Conservation (phyloP, 2,329 filamentous ascomycete genomes). For the Colletotrichum godetiae region DNA sequence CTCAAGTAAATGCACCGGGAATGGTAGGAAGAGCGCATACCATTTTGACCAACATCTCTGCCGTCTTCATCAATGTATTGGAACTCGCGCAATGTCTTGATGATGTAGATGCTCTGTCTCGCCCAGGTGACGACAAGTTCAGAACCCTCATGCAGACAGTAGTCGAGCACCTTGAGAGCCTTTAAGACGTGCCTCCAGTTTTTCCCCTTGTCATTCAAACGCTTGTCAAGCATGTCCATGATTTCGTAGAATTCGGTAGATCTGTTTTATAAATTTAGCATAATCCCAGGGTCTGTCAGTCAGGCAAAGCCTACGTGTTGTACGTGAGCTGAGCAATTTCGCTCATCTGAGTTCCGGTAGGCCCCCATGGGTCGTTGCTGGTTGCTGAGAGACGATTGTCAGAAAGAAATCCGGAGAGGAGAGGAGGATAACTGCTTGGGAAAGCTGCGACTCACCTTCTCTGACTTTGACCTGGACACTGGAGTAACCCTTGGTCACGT, state of each 20-base stretch:
- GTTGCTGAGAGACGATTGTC: constrained; percentile 74
- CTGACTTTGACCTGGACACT: constrained; percentile 97
- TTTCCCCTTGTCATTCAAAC: constrained; percentile 98
- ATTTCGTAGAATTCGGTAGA: constrained; percentile 99
- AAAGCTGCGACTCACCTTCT: constrained; percentile 75
- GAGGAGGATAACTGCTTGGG: not conserved
- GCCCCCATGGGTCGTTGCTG: constrained; percentile 98
- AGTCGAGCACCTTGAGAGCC: constrained; percentile 96
- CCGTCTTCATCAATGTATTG: constrained; percentile 97
- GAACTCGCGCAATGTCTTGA: constrained; percentile 98
- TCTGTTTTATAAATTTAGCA: constrained; percentile 55
- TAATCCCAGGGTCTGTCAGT: not conserved
- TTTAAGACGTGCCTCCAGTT: constrained; percentile 99
- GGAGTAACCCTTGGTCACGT: constrained; percentile 99
- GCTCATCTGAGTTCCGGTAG: constrained; percentile 97
- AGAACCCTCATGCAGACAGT: constrained; percentile 96
- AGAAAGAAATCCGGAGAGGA: constrained; percentile 22
- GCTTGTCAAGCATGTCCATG: constrained; percentile 99
- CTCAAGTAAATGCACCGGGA: no score
- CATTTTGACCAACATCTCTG: constrained; percentile 94
- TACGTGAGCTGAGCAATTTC: constrained; percentile 98
- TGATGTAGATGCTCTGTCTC: constrained; percentile 97
- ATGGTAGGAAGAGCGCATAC: constrained; percentile 60
- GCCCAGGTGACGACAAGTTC: constrained; percentile 98
- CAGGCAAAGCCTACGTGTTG: constrained; percentile 80